Percentiles rank a stretch among this genome's conserved stretches.
Evolutionary conservation across 2,329 filamentous ascomycete genomes (phyloP).

Genomic region (Penicillium sp.): DNA sequence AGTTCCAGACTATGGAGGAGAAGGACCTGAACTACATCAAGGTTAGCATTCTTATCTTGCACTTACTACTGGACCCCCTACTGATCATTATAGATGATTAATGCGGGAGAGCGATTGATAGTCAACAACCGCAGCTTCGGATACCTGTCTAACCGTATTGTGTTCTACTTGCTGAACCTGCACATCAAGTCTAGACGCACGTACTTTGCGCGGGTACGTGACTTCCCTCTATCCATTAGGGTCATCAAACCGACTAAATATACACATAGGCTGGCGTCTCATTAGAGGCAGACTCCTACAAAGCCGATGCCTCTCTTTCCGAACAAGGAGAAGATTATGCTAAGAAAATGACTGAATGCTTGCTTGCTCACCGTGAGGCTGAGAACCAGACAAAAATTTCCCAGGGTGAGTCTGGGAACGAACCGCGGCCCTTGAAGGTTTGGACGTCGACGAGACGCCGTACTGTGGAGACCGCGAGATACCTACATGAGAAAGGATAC

Average conservation of each 20-base stretch:
- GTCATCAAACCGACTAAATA: constrained; percentile 10
- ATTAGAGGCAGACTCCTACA: constrained; percentile 87
- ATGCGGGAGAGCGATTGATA: constrained; percentile 86
- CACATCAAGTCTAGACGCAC: constrained; percentile 95
- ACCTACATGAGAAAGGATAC: constrained; percentile 76
- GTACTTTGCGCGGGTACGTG: constrained; percentile 75
- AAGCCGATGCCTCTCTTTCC: constrained; percentile 82
- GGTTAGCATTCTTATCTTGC: constrained; percentile 27
- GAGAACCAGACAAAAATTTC: constrained; percentile 71
- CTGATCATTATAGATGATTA: constrained; percentile 70
- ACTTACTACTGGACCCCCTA: not conserved
- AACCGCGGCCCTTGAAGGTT: constrained; percentile 78
- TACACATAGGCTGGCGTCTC: constrained; percentile 68
- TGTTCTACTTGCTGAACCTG: constrained; percentile 96
- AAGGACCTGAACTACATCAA: constrained; percentile 95
- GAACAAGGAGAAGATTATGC: constrained; percentile 79
- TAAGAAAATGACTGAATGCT: constrained; percentile 78
- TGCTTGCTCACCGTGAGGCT: constrained; percentile 79
- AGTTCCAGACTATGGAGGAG: constrained; percentile 97
- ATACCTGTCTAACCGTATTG: constrained; percentile 93
- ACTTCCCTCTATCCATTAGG: not conserved
- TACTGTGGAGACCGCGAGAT: constrained; percentile 85
- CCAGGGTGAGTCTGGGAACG: constrained; percentile 65
- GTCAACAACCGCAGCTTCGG: constrained; percentile 98
- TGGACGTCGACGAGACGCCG: constrained; percentile 93